Conservation (phyloP, 441 rosid species). For the Metrosideros polymorpha region DNA sequence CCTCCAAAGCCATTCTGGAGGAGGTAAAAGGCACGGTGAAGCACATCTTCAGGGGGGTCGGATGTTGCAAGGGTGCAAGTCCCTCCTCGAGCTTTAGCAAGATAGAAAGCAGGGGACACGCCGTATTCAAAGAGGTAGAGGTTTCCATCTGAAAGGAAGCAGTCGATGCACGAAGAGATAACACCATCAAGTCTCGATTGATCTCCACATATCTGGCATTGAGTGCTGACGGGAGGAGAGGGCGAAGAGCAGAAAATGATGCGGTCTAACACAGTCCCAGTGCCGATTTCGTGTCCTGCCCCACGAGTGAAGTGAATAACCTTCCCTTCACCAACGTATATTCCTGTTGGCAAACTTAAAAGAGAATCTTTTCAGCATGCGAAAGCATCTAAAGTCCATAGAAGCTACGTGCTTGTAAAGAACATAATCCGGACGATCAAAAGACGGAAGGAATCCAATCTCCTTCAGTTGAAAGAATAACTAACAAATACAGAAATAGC, state of each 20-base stretch:
- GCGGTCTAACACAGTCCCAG: constrained; percentile 59
- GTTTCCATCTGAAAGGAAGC: constrained; percentile 61
- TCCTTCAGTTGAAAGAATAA: neutral
- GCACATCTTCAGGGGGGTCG: constrained; percentile 47
- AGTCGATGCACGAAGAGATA: constrained; percentile 59
- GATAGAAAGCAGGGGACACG: constrained; percentile 37
- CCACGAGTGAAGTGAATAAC: constrained; percentile 81
- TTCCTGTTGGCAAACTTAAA: constrained; percentile 26
- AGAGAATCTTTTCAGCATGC: neutral
- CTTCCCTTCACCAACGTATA: constrained; percentile 51
- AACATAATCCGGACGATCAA: neutral
- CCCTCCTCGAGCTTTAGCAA: constrained; percentile 74
- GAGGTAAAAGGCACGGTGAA: constrained; percentile 49
- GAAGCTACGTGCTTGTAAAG: neutral
- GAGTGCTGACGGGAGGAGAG: constrained; percentile 23
- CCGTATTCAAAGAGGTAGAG: constrained; percentile 53
- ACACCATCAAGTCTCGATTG: constrained; percentile 42
- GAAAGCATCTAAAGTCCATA: neutral
- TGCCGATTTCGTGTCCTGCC: constrained; percentile 59
- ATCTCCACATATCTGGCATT: constrained; percentile 55
- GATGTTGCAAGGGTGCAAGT: constrained; percentile 68
- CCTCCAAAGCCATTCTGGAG: constrained; percentile 58
- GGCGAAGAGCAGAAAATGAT: constrained; percentile 37
- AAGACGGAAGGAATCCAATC: neutral
- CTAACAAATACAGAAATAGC: neutral